A percentile compares a stretch with the other conserved stretches of the same genome.
phyloP scores from a whole-genome alignment of 495 filamentous ascomycete genomes.

The Penicillium flavigenum region DNA sequence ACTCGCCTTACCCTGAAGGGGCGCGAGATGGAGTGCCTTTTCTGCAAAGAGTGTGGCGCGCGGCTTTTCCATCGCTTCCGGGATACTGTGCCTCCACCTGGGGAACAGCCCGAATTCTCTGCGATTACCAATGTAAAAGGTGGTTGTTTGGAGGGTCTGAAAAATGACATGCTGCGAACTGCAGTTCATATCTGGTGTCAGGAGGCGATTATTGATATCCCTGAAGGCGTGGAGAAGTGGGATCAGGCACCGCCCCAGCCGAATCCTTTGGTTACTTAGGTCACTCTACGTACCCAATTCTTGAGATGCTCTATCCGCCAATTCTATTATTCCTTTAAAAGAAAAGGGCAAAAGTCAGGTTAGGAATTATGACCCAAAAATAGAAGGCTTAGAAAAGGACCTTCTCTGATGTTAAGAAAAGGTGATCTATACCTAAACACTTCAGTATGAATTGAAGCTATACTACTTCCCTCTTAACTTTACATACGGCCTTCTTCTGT shows the following conservation, averaged over 20 bases:
- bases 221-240: slow-evolving; percentile 52
- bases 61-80: slow-evolving; percentile 55
- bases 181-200: slow-evolving; percentile 64
- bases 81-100: slow-evolving; percentile 37
- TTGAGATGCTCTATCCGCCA: too few relatives aligned
- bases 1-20: slow-evolving; percentile 46
- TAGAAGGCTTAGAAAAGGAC: too few relatives aligned
- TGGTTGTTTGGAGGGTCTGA: slow-evolving; percentile 57
- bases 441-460: too few relatives aligned
- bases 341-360: too few relatives aligned
- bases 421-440: too few relatives aligned
- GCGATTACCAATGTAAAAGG: slow-evolving; percentile 58
- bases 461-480: too few relatives aligned
- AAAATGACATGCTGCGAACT: slow-evolving; percentile 45
- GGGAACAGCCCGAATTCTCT: slow-evolving; percentile 18
- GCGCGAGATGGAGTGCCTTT: slow-evolving; percentile 53
- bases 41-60: slow-evolving; percentile 60
- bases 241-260: slow-evolving; percentile 17
- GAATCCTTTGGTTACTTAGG: slow-evolving; percentile 16
- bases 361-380: too few relatives aligned
- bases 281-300: not conserved
- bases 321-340: too few relatives aligned
- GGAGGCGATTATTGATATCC: slow-evolving; percentile 62
- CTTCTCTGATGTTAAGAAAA: too few relatives aligned
- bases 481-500: too few relatives aligned